Base-by-base conservation (phyloP, 495 filamentous ascomycete genomes). In the Penicillium maclennaniae region DNA sequence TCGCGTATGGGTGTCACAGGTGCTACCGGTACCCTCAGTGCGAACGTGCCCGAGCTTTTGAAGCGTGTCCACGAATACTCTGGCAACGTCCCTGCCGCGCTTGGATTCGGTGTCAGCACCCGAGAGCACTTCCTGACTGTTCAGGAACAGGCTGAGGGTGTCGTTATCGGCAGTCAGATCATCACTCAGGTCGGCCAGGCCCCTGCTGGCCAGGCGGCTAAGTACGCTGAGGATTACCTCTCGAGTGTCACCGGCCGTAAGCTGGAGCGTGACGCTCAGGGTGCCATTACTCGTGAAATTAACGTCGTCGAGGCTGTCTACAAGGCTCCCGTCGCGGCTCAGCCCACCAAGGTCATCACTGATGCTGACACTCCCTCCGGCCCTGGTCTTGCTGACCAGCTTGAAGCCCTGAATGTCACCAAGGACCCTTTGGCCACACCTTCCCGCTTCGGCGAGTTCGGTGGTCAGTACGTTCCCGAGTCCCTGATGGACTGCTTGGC, bases 391-490 rank as follows among this genome's bases (percentile, higher is more conserved):
- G 79, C 71, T 39, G 88, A 90, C 58, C 86, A 92, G 63, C 70
- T 92, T 20, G 85, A 87, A 47, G 85, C 88, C 9, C 68, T 91
- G 4, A 91, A 91, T 45, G 70, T 71, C 20, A 62, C 61, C 16
- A 75, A 76, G 31, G 74, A 83, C 40, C 54, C 70, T 44, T 74
- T 69, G 34, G 80, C 81, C 49, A 75, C 87, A 28, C 91, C 92
- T 3, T 82, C 88, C 47, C 85, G 92, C 14, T 99, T 99, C 62
- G 93, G 93, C 51, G 89, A 96, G 69, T 99, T 96, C 58, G 93
- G 93, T 59, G 93, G 93, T n/a, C 93, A 97, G 69, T 99, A 97
- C 62, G 92, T 99, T 0, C 95, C 93, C 1, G 93, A 99, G 71
- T 91, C 91, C 7, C 80, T 99, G 26, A 97, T 97, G 91, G 92